Conservation (phyloP, 441 rosid species). For the Metrosideros polymorpha region DNA sequence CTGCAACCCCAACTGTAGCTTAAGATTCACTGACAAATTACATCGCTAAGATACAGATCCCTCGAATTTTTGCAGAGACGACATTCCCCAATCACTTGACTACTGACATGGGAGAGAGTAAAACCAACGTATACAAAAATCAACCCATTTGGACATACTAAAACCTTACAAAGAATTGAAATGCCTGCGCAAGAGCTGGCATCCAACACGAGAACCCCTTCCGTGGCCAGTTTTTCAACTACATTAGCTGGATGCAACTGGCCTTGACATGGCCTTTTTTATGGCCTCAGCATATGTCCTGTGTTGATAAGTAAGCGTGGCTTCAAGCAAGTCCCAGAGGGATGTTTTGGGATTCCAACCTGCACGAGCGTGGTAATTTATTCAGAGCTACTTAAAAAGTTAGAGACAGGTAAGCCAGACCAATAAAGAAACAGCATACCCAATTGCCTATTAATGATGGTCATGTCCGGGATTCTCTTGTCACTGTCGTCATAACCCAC, state of each 20-base stretch:
- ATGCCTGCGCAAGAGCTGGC: slow-evolving; percentile 7
- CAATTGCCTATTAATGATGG: slow-evolving; percentile 84
- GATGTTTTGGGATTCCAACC: slow-evolving; percentile 99
- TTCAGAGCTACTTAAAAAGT: not conserved
- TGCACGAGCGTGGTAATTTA: slow-evolving; percentile 10
- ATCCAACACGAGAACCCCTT: not conserved
- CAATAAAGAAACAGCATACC: slow-evolving; percentile 29
- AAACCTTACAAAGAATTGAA: slow-evolving; percentile 15
- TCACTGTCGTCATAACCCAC: slow-evolving; percentile 12
- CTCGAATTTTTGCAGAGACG: slow-evolving; percentile 6
- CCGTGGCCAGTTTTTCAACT: not conserved
- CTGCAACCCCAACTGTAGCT: not conserved
- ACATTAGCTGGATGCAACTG: slow-evolving; percentile 42
- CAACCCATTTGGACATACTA: slow-evolving; percentile 14
- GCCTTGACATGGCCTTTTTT: slow-evolving; percentile 67
- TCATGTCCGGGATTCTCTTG: slow-evolving; percentile 52
- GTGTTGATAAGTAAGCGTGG: slow-evolving; percentile 97
- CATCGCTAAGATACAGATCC: slow-evolving; percentile 8
- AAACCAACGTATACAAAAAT: slow-evolving; percentile 4
- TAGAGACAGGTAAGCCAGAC: no score
- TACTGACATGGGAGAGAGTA: not conserved
- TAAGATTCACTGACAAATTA: slow-evolving; percentile 15
- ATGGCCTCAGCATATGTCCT: slow-evolving; percentile 93
- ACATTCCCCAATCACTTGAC: slow-evolving; percentile 10
- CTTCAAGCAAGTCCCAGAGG: slow-evolving; percentile 93